phyloP scores from a whole-genome alignment of 2,329 filamentous ascomycete species.

The Cladophialophora psammophila region DNA sequence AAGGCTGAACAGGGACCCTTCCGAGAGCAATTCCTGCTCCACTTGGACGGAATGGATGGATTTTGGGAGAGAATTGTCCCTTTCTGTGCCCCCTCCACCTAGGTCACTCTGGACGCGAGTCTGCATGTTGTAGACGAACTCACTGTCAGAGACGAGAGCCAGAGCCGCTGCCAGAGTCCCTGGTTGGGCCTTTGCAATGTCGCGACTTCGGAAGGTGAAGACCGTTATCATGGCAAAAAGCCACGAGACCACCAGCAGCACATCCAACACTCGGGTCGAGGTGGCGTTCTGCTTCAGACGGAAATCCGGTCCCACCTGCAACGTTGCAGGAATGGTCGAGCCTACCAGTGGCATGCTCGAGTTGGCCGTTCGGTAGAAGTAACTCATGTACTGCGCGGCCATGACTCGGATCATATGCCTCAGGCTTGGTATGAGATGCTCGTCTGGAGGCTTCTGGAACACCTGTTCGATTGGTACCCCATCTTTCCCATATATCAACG shows the following conservation, averaged over 20 bases:
- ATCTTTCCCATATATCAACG: not conserved
- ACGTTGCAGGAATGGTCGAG: conserved; percentile 4
- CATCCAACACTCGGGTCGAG: conserved; percentile 2
- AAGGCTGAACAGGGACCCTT: conserved; percentile 7
- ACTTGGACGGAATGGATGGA: not conserved
- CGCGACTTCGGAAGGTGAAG: conserved; percentile 6
- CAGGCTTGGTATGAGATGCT: conserved; percentile 7
- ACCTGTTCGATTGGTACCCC: not conserved
- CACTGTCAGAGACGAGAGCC: conserved; percentile 5
- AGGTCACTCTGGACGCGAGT: not conserved
- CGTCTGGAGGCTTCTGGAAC: not conserved
- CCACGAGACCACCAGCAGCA: not conserved
- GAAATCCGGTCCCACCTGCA: conserved; percentile 7
- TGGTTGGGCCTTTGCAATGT: conserved; percentile 1
- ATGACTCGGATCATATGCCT: conserved; percentile 1
- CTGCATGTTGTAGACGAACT: conserved; percentile 1
- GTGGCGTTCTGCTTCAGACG: conserved; percentile 7
- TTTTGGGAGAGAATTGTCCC: not conserved
- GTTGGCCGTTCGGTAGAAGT: conserved; percentile 7
- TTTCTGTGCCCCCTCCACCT: not conserved
- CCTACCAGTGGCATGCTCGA: not conserved
- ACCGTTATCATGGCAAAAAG: not conserved
- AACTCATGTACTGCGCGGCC: conserved; percentile 11
- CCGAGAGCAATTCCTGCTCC: not conserved
- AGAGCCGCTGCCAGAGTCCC: not conserved